phyloP scores from a whole-genome alignment of 345 rosid species.

The Citropsis articulata region DNA sequence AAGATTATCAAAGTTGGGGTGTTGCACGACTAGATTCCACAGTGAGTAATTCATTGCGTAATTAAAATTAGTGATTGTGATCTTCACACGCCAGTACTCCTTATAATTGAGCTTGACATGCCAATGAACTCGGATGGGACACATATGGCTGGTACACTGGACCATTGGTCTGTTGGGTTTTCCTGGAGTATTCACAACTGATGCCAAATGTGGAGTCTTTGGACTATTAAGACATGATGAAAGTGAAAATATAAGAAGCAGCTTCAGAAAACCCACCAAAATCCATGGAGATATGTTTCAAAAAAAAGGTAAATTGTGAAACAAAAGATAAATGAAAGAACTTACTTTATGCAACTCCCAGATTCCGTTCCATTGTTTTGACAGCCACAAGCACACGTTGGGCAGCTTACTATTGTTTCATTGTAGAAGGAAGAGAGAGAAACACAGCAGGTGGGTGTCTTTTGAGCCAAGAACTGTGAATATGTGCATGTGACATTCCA shows the following conservation, averaged over 20 bases:
- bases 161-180: constrained; percentile 50
- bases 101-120: constrained; percentile 87
- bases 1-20: constrained; percentile 79
- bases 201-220: constrained; percentile 53
- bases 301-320: background rate
- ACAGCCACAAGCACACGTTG: constrained; percentile 84
- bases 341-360: constrained; percentile 67
- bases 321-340: background rate
- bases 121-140: constrained; percentile 88
- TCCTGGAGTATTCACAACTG: constrained; percentile 52
- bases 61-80: constrained; percentile 84
- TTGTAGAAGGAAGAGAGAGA: constrained; percentile 89
- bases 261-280: background rate
- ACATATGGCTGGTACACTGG: constrained; percentile 84
- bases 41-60: constrained; percentile 69
- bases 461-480: constrained; percentile 83
- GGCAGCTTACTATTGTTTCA: constrained; percentile 76
- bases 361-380: constrained; percentile 46
- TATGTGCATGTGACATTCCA: constrained; percentile 95
- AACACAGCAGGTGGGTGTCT: constrained; percentile 86
- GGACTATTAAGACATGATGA: constrained; percentile 45
- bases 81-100: constrained; percentile 89
- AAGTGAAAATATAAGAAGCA: background rate
- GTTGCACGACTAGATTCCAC: constrained; percentile 90
- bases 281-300: background rate